These are phyloP conservation scores for Chlorella sp. DNA, from an alignment of 139 green algal species.

Conservation along the genomic window DNA sequence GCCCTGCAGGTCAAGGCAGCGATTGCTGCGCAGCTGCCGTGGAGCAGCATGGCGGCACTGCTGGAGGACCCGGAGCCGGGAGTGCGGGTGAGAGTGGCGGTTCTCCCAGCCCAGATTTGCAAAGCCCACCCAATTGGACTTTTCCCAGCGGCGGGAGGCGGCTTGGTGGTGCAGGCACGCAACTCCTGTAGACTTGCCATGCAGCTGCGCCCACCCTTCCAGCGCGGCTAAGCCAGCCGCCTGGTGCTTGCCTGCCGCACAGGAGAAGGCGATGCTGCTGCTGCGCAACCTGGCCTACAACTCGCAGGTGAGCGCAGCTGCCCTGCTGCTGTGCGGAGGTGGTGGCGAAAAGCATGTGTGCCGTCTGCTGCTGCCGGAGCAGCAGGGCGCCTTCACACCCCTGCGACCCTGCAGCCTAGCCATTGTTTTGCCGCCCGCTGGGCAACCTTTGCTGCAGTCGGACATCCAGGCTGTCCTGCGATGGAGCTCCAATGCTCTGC, in stretches of 20 bases:
- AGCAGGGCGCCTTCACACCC: neutral
- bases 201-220: no score
- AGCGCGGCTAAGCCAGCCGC: no score
- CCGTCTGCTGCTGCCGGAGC: no score
- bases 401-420: neutral
- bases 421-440: neutral
- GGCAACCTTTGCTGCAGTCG: neutral
- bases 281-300: constrained; percentile 39
- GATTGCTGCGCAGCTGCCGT: constrained; percentile 60
- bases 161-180: no score
- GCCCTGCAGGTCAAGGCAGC: constrained; percentile 18
- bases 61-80: constrained; percentile 59
- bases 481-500: constrained; percentile 8
- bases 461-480: constrained; percentile 12
- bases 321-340: no score
- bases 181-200: no score
- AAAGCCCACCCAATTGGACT: no score
- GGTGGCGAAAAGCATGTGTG: no score
- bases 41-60: constrained; percentile 54
- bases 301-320: neutral
- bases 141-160: no score
- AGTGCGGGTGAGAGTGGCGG: constrained; percentile 42
- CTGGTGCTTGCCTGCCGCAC: neutral
- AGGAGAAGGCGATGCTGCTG: constrained; percentile 44
- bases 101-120: no score